phyloP scores from a whole-genome alignment of 2,329 filamentous ascomycete species.

The Juglanconis oblonga region DNA sequence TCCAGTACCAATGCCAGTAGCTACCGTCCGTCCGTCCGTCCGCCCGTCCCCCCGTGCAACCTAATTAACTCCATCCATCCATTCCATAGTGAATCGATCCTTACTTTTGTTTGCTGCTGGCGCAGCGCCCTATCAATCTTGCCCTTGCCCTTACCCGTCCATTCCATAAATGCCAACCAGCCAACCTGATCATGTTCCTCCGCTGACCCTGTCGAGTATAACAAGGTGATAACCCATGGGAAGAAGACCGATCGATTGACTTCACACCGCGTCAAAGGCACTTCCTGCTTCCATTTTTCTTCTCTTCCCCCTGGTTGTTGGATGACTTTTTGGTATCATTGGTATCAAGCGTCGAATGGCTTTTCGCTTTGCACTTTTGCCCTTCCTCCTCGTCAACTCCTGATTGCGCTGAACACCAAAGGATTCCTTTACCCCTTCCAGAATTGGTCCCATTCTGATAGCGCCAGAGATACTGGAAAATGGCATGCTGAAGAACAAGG shows the following conservation, averaged over 20 bases:
- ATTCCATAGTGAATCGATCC: background rate
- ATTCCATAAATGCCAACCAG: background rate
- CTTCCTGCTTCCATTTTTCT: background rate
- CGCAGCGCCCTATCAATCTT: background rate
- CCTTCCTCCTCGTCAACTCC: constrained; percentile 4
- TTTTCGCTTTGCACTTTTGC: constrained; percentile 1
- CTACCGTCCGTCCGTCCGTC: background rate
- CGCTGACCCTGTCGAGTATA: background rate
- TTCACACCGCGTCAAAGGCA: background rate
- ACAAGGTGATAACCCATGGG: background rate
- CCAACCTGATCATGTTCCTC: background rate
- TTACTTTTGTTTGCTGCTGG: too few species aligned
- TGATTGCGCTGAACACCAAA: background rate
- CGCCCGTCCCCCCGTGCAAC: background rate
- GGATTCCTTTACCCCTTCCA: background rate
- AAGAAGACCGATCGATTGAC: background rate
- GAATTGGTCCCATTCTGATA: background rate
- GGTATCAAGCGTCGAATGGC: constrained; percentile 17
- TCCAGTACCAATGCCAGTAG: background rate
- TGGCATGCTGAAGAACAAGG: background rate
- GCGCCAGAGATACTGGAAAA: background rate
- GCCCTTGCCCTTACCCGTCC: background rate
- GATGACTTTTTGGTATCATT: constrained; percentile 17
- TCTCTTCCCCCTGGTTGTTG: background rate
- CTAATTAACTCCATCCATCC: background rate